These are phyloP conservation scores for Amaranthus tricolor DNA, from an alignment of 179 eudicot genomes.

Conservation along the genomic window DNA sequence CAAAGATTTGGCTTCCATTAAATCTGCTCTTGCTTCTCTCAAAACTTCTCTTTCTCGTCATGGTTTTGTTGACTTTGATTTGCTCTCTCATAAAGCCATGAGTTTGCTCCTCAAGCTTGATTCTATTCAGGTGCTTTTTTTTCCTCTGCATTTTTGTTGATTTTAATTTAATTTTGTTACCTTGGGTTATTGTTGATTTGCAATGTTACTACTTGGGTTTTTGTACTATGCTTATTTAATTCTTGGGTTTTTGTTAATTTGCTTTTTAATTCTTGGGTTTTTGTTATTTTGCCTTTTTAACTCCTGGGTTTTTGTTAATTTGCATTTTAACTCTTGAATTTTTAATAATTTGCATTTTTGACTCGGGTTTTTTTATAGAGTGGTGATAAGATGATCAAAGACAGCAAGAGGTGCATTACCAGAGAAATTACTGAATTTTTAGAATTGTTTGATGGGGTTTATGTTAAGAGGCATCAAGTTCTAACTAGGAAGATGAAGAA, in stretches of 20 bases:
- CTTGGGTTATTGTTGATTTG: neutral
- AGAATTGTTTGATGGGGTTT: slow-evolving; percentile 49
- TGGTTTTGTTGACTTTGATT: slow-evolving; percentile 38
- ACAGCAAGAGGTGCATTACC: slow-evolving; percentile 54
- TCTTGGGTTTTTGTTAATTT: neutral
- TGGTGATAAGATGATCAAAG: slow-evolving; percentile 68
- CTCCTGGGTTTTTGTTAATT: neutral
- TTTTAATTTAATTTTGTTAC: neutral
- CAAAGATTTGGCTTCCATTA: slow-evolving; percentile 63
- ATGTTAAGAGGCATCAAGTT: slow-evolving; percentile 35
- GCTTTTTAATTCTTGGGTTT: neutral
- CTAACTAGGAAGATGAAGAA: slow-evolving; percentile 32
- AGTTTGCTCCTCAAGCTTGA: slow-evolving; percentile 57
- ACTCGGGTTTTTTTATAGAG: slow-evolving; percentile 36
- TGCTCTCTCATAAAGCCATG: slow-evolving; percentile 45
- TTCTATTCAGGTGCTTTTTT: slow-evolving; percentile 51
- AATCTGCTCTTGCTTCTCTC: slow-evolving; percentile 49
- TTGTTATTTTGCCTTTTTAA: neutral
- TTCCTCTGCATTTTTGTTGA: neutral
- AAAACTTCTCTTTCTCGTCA: slow-evolving; percentile 40
- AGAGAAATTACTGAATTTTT: slow-evolving; percentile 52
- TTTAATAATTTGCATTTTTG: neutral
- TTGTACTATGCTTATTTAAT: neutral
- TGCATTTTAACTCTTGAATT: neutral
- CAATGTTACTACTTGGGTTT: neutral